Conservation (phyloP, 176 grass and related monocot genomes). For the Aegilops speltoides region DNA sequence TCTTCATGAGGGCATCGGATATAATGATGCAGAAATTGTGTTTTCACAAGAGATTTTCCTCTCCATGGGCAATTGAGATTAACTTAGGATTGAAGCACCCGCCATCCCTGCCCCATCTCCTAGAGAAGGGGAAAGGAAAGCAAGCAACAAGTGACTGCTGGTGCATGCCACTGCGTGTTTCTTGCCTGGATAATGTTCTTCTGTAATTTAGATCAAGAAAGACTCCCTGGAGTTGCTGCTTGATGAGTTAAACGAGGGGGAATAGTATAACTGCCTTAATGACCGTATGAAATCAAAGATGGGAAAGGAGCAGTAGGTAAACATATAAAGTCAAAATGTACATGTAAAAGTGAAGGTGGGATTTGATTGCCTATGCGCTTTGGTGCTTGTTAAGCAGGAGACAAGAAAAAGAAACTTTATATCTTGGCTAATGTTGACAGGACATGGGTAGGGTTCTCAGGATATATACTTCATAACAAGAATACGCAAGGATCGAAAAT, state of each 20-base stretch:
- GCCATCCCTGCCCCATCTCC: not conserved
- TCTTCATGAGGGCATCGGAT: not conserved
- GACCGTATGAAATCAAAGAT: not conserved
- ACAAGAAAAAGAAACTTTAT: not conserved
- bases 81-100: constrained; percentile 4
- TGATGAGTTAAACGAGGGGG: not conserved
- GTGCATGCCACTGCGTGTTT: not conserved
- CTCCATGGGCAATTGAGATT: not conserved
- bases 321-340: constrained; percentile 21
- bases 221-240: not conserved
- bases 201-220: not conserved
- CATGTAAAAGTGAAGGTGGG: not conserved
- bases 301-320: not conserved
- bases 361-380: not conserved
- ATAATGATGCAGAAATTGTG: not conserved
- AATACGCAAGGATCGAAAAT: not conserved
- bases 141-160: not conserved
- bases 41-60: not conserved
- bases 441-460: not conserved
- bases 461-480: not conserved
- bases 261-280: not conserved
- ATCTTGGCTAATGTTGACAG: not conserved
- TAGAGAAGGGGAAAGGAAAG: not conserved
- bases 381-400: constrained; percentile 9
- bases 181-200: not conserved